Base-by-base conservation (phyloP, 768 basidiomycete species). In the Lactifluus subvellereus region DNA sequence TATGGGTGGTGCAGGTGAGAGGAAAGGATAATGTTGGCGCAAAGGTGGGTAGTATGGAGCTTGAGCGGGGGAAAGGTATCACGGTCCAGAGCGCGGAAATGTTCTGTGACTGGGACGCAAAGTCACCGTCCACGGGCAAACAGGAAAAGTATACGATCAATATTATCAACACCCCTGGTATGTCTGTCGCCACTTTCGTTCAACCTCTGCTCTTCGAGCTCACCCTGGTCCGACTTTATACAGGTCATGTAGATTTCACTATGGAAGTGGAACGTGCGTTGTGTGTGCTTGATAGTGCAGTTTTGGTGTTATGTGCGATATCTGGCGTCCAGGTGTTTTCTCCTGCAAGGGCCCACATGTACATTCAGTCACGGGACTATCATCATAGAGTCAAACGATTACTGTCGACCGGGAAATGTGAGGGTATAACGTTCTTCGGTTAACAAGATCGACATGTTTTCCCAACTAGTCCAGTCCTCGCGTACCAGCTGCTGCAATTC, bases 31-130 rank as follows among this genome's bases (percentile, higher is more conserved):
- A 88, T 33, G 94, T 98, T n/a, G 96, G 97, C 56, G 97, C 97
- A 8, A 99, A 98, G 79, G 98, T 99, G 97, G 97, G 98, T 74
- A 92, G 89, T 35, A 99, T 99, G 97, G 97, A 99, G 66, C 79
- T 99, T 4, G 97, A 99, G n/a, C n/a, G n/a, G n/a, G n/a, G n/a
- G n/a, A n/a, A n/a, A n/a, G 74, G 97, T 43, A 99, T 99, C 70
- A 99, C 97, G 35, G 98, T 99, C 66, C 97, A 99, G 75, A 94
- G 91, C 22, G 22, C 22, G 22, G 22, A 1, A 22, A 22, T 2
- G 22, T 22, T 22, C 70, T 96, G 94, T 69, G 96, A 98, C 72
- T 99, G 97, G 97, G 82, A 89, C 60, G 82, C 90, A 0, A 81
- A 77, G 2, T 78, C 86, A 54, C 83, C 86, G 3, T 74, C 77